These are phyloP conservation scores for Ormosia semicastrata DNA, from an alignment of 306 rosid genomes.

Conservation along the genomic window DNA sequence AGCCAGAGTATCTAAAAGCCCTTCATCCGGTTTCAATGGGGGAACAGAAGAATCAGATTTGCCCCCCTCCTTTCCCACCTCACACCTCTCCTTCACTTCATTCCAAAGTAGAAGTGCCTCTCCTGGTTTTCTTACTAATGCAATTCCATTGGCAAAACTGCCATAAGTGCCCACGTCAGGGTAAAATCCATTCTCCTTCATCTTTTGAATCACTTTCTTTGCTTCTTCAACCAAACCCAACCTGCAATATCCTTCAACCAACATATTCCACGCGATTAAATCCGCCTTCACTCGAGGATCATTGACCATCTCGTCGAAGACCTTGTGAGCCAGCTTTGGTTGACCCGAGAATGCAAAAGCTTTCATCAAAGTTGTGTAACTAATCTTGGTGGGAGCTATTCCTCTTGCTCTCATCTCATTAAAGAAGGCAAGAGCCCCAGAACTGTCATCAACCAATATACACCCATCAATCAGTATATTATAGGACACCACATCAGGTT, in stretches of 20 bases:
- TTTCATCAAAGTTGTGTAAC: conserved; percentile 96
- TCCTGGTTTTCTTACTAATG: conserved; percentile 89
- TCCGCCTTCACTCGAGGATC: conserved; percentile 84
- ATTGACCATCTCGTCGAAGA: conserved; percentile 79
- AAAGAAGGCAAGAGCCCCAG: conserved; percentile 82
- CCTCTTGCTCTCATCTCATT: conserved; percentile 93
- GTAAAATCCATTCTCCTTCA: conserved; percentile 74
- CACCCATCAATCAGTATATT: conserved; percentile 87
- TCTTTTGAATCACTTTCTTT: conserved; percentile 67
- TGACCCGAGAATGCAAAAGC: conserved; percentile 87
- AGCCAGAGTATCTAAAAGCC: conserved; percentile 81
- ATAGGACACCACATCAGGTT: conserved; percentile 90
- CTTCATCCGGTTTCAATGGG: conserved; percentile 85
- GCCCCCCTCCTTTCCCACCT: conserved; percentile 30
- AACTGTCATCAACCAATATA: conserved; percentile 83
- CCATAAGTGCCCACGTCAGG: conserved; percentile 91
- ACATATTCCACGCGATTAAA: conserved; percentile 87
- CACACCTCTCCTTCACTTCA: conserved; percentile 90
- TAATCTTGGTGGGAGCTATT: conserved; percentile 89
- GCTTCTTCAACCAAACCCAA: conserved; percentile 82
- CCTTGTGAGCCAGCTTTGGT: conserved; percentile 91
- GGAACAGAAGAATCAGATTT: conserved; percentile 51
- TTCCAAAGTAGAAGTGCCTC: conserved; percentile 95
- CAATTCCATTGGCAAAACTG: conserved; percentile 76
- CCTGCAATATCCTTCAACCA: conserved; percentile 92